Evolutionary conservation across 805 yeast species (phyloP), one percentile per base, ranked within the genome.

Genomic region (Barnettozyma salicaria): DNA sequence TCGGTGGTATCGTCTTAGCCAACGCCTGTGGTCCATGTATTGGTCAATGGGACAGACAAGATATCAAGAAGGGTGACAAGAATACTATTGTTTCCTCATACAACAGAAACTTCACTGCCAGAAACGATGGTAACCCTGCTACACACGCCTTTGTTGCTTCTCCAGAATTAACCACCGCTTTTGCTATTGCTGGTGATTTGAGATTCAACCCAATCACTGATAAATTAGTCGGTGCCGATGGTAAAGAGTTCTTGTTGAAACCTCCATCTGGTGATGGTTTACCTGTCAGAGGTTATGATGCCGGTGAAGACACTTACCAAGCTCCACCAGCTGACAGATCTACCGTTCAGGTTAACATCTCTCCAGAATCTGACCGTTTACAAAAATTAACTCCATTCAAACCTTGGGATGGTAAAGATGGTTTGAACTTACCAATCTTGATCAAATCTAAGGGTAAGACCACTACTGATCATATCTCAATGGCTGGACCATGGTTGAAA

Each of bases 401-500:
- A 64, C 72, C 95, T 51, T 90, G 97, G 96, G 82, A 90, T 63
- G 97, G 97, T 65, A 83, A 87, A 75, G 97, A 90, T 63, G 87
- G 94, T 56, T 62, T 65, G 51, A 73, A 74, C 61, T 70, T 90
- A 75, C 97, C 96, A 68, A 90, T 90, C 57, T 80, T 90, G 70
- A 86, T 90, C 70, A 90, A 92, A 74, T 85, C 96, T 53, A 72
- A 81, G 47, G 97, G 97, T 72, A 90, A 90, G 78, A 89, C 97
- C 65, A 90, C 98, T 58, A 90, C 98, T 56, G 98, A 90, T 74
- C 98, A 90, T 73, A 90, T 90, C 60, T 90, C 97, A 59, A 89
- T 87, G 95, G 98, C 98, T 62, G 98, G 98, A 72, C 97, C 97
- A 63, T 90, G 98, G 98, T 84, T 90, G 78, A 90, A 90, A 75